Base-by-base conservation (phyloP, 202 grass and related monocot species). In the Hordeum pubiflorum region DNA sequence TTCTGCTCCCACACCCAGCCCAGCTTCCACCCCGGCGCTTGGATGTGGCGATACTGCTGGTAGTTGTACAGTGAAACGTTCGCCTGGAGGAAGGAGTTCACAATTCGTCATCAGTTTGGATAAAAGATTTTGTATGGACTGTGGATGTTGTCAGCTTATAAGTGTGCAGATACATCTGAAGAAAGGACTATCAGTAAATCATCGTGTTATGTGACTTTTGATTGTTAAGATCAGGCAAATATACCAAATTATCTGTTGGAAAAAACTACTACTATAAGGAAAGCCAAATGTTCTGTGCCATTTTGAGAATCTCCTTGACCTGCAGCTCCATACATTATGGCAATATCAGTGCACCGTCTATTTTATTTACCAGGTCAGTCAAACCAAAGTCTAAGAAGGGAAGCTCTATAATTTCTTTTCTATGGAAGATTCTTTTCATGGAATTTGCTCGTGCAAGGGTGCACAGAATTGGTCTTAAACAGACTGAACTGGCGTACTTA, bases 41-140 rank as follows among this genome's bases (percentile, higher is more conserved):
- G 90, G 57, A 98, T 98, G 56, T 98, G 96, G 14, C 96, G 92
- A 50, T 93, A 95, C 54, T 98, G 92, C 59, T 98, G 96, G 83
- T 88, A 93, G 70, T 98, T 98, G 85, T 88, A 98, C 9, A 95
- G 72, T 4, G 92, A 93, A 69, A 93, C 90, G 34, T 93, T 89
- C 24, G 88, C 96, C 96, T 98, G 83, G 18, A 50, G 66, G 69
- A 17, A 4, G 23, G 10, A 33, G 46, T 65, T 81, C 18, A 41
- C 3, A 32, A 27, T 37, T 44, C 69, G 18, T 76, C 13, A 89
- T 37, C 54, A 61, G 63, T 6, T 10, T 31, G 1, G 1, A 20
- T 18, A 71, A 13, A 20, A 40, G 36, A 68, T 29, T 40, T 48
- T 48, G 14, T 48, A 48, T 48, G 44, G 44, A 48, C 0, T 72